Conservation (phyloP, 495 filamentous ascomycete genomes). For the Penicillium desertorum region DNA sequence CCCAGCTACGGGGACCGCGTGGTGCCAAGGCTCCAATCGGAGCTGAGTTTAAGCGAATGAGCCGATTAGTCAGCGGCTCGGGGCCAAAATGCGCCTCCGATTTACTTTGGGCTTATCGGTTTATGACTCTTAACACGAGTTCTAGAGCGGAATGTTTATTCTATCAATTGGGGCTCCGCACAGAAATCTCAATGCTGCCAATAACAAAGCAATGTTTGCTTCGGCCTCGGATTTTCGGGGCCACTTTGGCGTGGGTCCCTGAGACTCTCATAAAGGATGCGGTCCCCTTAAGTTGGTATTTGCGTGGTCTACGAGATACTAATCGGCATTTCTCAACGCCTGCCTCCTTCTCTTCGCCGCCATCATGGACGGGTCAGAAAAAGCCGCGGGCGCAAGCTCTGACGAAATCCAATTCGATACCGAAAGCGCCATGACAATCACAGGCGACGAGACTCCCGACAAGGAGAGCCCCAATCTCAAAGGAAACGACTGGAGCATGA, state of each 20-base stretch:
- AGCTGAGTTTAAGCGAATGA: too few species aligned
- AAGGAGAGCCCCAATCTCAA: slow-evolving; percentile 20
- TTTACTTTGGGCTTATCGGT: neutral
- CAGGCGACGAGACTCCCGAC: slow-evolving; percentile 26
- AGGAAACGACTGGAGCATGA: slow-evolving; percentile 46
- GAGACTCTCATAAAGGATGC: slow-evolving; percentile 6
- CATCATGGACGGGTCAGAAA: slow-evolving; percentile 31
- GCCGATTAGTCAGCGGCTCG: neutral
- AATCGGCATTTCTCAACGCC: neutral
- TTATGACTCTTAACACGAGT: neutral
- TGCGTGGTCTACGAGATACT: neutral
- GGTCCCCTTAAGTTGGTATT: neutral
- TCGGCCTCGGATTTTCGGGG: slow-evolving; percentile 5
- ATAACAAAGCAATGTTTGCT: neutral
- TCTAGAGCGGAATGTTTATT: too few species aligned
- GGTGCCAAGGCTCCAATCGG: too few species aligned
- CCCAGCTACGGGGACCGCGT: too few species aligned
- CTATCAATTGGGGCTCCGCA: neutral
- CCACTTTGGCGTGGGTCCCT: neutral
- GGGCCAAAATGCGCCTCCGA: neutral
- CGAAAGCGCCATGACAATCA: slow-evolving; percentile 33
- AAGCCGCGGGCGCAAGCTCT: slow-evolving; percentile 14
- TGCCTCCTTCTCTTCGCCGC: neutral
- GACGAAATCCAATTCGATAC: slow-evolving; percentile 29
- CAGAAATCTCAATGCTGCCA: neutral